Conservation (phyloP, 2,329 filamentous ascomycete genomes). For the Exophiala alcalophila region DNA sequence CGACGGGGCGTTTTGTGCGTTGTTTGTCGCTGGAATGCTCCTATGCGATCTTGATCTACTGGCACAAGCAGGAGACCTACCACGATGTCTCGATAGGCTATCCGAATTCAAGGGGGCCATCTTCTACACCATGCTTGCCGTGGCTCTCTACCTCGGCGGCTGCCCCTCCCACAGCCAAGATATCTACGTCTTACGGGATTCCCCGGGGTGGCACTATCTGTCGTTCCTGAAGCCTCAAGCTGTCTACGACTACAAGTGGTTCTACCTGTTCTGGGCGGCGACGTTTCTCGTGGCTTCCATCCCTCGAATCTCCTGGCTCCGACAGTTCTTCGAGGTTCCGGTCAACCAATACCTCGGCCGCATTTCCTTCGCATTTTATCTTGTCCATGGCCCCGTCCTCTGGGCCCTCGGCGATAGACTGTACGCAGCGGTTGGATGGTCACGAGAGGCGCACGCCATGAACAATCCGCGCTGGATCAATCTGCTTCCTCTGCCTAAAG, state of each 20-base stretch:
- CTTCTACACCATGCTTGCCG: conserved; percentile 52
- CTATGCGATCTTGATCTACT: conserved; percentile 61
- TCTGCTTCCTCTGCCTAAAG: conserved; percentile 52
- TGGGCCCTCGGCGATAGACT: conserved; percentile 60
- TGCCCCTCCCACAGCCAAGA: conserved; percentile 55
- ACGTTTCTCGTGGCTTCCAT: conserved; percentile 55
- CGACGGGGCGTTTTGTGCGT: conserved; percentile 61
- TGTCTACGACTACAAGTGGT: conserved; percentile 65
- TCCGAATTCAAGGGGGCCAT: conserved; percentile 52
- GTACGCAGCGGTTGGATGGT: conserved; percentile 60
- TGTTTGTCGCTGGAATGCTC: conserved; percentile 62
- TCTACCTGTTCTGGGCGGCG: conserved; percentile 63
- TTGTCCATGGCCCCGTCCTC: conserved; percentile 46
- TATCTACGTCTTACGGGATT: conserved; percentile 20
- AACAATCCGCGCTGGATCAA: conserved; percentile 58
- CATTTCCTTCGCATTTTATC: conserved; percentile 48
- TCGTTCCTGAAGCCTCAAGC: conserved; percentile 58
- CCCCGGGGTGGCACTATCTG: conserved; percentile 26
- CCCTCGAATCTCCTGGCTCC: conserved; percentile 58
- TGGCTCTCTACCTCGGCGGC: conserved; percentile 59
- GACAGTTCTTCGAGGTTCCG: conserved; percentile 43
- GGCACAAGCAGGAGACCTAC: conserved; percentile 50
- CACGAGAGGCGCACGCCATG: conserved; percentile 48
- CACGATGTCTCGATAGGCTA: conserved; percentile 47
- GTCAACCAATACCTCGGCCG: conserved; percentile 48